These are phyloP conservation scores for Alternaria infectoria DNA, from an alignment of 2,329 filamentous ascomycete genomes.

Conservation along the genomic window DNA sequence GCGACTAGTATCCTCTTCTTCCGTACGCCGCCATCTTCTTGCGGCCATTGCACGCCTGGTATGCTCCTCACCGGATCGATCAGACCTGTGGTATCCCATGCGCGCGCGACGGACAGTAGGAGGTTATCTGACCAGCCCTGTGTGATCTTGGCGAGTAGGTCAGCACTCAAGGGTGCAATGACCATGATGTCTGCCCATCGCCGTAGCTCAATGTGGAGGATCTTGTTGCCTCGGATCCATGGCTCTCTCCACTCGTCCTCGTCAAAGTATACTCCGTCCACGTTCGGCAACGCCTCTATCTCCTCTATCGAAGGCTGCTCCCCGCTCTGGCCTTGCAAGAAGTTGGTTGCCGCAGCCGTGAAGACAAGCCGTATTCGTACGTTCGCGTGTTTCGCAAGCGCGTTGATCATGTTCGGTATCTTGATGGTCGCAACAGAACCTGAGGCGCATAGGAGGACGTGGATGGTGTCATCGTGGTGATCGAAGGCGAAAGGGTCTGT, in stretches of 20 bases:
- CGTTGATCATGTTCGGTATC: constrained; percentile 56
- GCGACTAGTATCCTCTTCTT: constrained; percentile 73
- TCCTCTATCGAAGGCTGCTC: constrained; percentile 76
- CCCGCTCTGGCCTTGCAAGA: constrained; percentile 74
- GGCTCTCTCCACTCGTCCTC: constrained; percentile 83
- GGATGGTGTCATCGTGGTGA: constrained; percentile 49
- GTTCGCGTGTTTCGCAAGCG: constrained; percentile 59
- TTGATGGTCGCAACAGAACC: constrained; percentile 92
- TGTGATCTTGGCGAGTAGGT: constrained; percentile 83
- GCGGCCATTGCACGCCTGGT: constrained; percentile 28
- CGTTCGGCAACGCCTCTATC: constrained; percentile 67
- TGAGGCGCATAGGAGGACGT: constrained; percentile 70
- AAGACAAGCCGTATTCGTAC: constrained; percentile 87
- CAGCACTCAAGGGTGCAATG: constrained; percentile 82
- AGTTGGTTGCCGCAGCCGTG: constrained; percentile 74
- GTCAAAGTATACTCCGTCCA: constrained; percentile 83
- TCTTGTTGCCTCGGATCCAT: constrained; percentile 79
- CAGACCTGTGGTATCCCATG: constrained; percentile 74
- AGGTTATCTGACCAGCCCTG: constrained; percentile 80
- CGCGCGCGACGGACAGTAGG: constrained; percentile 74
- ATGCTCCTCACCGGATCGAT: constrained; percentile 40
- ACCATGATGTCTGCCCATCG: constrained; percentile 82
- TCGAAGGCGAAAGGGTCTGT: constrained; percentile 32
- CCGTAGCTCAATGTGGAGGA: constrained; percentile 89
- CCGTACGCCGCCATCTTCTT: constrained; percentile 29